Conservation (phyloP, 306 rosid genomes). For the Luffa acutangula region DNA sequence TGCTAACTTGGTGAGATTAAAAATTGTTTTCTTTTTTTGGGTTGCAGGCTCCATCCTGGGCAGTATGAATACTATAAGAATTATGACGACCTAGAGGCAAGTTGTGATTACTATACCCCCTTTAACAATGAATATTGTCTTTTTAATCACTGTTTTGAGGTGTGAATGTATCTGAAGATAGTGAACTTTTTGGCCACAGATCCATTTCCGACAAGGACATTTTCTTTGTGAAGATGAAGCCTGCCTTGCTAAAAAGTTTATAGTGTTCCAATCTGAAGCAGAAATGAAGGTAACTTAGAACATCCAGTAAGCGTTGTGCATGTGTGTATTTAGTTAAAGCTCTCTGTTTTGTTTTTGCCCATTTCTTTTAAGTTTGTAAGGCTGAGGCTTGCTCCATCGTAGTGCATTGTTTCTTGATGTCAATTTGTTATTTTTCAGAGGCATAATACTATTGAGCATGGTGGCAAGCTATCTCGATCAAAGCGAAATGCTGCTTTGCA, state of each 20-base stretch:
- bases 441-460: conserved; percentile 84
- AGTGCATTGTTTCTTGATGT: background rate
- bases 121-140: background rate
- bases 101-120: conserved; percentile 11
- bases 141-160: background rate
- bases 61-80: conserved; percentile 77
- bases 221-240: conserved; percentile 94
- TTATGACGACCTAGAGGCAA: conserved; percentile 93
- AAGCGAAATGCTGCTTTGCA: conserved; percentile 96
- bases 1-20: background rate
- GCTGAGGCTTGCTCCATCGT: background rate
- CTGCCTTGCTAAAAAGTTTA: conserved; percentile 78
- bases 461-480: conserved; percentile 89
- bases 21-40: background rate
- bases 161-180: background rate
- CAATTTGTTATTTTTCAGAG: conserved; percentile 38
- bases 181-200: conserved; percentile 27
- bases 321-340: background rate
- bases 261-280: conserved; percentile 71
- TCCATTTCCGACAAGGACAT: conserved; percentile 82
- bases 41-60: conserved; percentile 79
- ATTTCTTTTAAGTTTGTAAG: background rate
- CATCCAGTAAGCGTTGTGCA: background rate
- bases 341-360: background rate
- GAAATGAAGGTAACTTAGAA: conserved; percentile 74